phyloP scores from a whole-genome alignment of 2,329 filamentous ascomycete species.

The Coccinonectria pachysandricola region DNA sequence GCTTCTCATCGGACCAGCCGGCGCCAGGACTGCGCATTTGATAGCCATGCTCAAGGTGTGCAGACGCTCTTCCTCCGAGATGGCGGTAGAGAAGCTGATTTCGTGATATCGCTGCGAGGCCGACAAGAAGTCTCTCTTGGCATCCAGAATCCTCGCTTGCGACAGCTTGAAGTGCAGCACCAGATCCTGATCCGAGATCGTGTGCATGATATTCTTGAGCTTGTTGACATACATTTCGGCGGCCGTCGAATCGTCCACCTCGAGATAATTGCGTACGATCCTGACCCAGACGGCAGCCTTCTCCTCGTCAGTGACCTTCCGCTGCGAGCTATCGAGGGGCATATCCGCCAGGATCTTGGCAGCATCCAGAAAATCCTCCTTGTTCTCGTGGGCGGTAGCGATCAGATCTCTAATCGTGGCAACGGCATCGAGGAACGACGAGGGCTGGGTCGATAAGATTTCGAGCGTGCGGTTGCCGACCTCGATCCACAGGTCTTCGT shows the following conservation, averaged over 20 bases:
- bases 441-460: constrained; percentile 50
- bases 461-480: constrained; percentile 66
- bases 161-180: constrained; percentile 81
- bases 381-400: constrained; percentile 70
- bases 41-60: constrained; percentile 79
- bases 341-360: constrained; percentile 74
- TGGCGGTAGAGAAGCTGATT: constrained; percentile 64
- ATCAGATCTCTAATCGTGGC: constrained; percentile 69
- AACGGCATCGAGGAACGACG: constrained; percentile 73
- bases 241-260: constrained; percentile 79
- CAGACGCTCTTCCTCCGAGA: constrained; percentile 80
- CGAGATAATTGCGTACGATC: constrained; percentile 87
- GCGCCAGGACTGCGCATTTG: constrained; percentile 84
- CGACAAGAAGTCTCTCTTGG: constrained; percentile 78
- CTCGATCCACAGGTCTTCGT: constrained; percentile 59
- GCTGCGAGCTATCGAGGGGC: constrained; percentile 79
- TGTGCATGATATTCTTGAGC: constrained; percentile 84
- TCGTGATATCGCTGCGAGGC: constrained; percentile 82
- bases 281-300: constrained; percentile 84
- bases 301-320: constrained; percentile 69
- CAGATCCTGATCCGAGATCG: constrained; percentile 61
- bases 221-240: constrained; percentile 88
- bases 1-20: constrained; percentile 76
- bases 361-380: constrained; percentile 71
- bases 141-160: constrained; percentile 87